Percentiles rank a stretch among this genome's conserved stretches.
Evolutionary conservation across 2,329 filamentous ascomycete genomes (phyloP).

Genomic region (Fusarium papillatum): DNA sequence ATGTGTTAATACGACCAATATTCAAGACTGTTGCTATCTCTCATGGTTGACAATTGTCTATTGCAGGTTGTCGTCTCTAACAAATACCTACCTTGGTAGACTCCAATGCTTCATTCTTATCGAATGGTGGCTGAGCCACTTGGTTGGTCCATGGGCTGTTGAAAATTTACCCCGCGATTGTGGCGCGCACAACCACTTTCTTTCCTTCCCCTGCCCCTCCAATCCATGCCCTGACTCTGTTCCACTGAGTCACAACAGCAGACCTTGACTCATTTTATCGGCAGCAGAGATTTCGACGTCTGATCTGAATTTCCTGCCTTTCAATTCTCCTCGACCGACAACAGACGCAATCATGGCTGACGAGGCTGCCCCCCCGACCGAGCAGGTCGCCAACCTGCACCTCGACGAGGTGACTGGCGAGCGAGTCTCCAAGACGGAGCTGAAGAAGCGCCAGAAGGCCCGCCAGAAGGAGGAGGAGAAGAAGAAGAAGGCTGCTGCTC

Average conservation of each 20-base stretch:
- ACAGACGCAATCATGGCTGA: constrained; percentile 47
- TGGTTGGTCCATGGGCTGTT: constrained; percentile 18
- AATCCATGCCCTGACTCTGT: constrained; percentile 43
- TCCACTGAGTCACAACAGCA: constrained; percentile 44
- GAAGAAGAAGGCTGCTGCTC: constrained; percentile 84
- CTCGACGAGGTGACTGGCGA: constrained; percentile 96
- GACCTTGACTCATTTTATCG: constrained; percentile 38
- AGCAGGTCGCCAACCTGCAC: constrained; percentile 79
- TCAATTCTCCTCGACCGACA: constrained; percentile 14
- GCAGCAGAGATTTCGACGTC: constrained; percentile 28
- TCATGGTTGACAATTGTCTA: background rate
- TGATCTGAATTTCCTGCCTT: constrained; percentile 25
- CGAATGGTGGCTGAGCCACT: constrained; percentile 36
- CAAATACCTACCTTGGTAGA: background rate
- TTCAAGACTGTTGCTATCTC: constrained; percentile 1
- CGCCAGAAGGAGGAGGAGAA: constrained; percentile 91
- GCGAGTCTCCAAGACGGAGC: constrained; percentile 83
- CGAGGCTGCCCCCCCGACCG: constrained; percentile 54
- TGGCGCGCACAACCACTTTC: constrained; percentile 39
- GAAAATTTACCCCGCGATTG: constrained; percentile 49
- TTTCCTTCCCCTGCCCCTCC: constrained; percentile 45
- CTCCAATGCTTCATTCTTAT: background rate
- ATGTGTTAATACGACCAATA: constrained; percentile 50
- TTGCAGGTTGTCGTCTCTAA: background rate
- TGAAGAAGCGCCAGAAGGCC: constrained; percentile 97